Percentiles rank a stretch among this genome's conserved stretches.
These are phyloP conservation scores for Trypanosomatidae sp. DNA, from an alignment of 208 protist genomes.

Conservation along the genomic window DNA sequence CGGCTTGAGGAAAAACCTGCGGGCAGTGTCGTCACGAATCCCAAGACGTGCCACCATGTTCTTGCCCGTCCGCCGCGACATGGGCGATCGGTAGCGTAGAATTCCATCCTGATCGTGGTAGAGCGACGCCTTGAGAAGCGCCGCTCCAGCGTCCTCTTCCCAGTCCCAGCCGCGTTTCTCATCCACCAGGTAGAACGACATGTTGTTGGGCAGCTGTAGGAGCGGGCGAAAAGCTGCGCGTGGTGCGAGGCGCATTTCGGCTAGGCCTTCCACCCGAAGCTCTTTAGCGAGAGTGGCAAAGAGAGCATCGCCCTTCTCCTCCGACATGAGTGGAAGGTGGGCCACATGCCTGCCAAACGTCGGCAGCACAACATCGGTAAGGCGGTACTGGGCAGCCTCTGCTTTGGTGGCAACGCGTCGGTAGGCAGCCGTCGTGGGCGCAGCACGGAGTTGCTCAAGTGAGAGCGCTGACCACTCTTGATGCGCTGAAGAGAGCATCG, in stretches of 20 bases:
- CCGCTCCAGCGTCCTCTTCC: slow-evolving; percentile 37
- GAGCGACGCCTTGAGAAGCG: slow-evolving; percentile 36
- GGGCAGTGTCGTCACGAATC: slow-evolving; percentile 54
- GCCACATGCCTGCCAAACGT: slow-evolving; percentile 35
- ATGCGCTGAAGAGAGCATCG: slow-evolving; percentile 49
- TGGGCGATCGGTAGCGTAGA: slow-evolving; percentile 58
- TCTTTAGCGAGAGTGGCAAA: slow-evolving; percentile 42
- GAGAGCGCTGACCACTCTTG: slow-evolving; percentile 43
- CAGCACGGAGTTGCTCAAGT: not conserved
- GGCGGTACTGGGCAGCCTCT: slow-evolving; percentile 45
- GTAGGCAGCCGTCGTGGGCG: not conserved
- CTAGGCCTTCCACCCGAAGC: slow-evolving; percentile 55
- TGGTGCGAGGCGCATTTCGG: slow-evolving; percentile 52
- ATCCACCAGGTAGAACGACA: slow-evolving; percentile 63
- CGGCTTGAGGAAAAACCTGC: slow-evolving; percentile 70
- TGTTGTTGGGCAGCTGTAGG: slow-evolving; percentile 32
- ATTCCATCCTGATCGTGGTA: slow-evolving; percentile 82
- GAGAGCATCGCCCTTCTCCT: slow-evolving; percentile 7
- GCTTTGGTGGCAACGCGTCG: slow-evolving; percentile 28
- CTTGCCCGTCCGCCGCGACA: slow-evolving; percentile 41
- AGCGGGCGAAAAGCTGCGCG: slow-evolving; percentile 59
- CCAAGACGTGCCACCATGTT: slow-evolving; percentile 66
- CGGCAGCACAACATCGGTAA: slow-evolving; percentile 74
- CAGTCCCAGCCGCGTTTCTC: slow-evolving; percentile 77
- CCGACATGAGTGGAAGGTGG: slow-evolving; percentile 5